Percentiles rank a stretch among this genome's conserved stretches.
Conservation (phyloP, 768 basidiomycete species). For the Psilocybe tampanensis region DNA sequence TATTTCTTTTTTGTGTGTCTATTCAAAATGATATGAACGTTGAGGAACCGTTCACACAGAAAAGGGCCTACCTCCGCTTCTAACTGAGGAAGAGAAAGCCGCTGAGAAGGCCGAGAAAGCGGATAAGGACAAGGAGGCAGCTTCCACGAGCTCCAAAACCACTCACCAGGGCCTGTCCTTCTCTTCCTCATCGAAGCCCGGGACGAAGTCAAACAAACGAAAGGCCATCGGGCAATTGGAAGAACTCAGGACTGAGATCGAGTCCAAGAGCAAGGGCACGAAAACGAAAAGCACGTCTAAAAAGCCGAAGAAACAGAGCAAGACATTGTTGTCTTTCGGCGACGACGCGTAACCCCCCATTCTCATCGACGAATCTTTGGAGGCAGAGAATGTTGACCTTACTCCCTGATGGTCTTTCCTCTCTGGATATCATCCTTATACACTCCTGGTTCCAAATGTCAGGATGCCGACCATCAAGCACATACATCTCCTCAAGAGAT, state of each 20-base stretch:
- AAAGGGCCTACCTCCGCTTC: constrained; percentile 60
- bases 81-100: constrained; percentile 21
- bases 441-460: too few relatives aligned
- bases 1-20: constrained; percentile 22
- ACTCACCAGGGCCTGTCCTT: constrained; percentile 40
- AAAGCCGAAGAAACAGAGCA: constrained; percentile 56
- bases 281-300: constrained; percentile 37
- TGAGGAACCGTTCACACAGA: constrained; percentile 36
- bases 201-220: constrained; percentile 37
- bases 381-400: too few relatives aligned
- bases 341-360: constrained; percentile 61
- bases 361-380: too few relatives aligned
- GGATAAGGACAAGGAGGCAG: constrained; percentile 21
- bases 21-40: constrained; percentile 4
- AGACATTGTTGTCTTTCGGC: constrained; percentile 57
- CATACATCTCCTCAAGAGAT: too few relatives aligned
- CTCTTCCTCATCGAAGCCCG: constrained; percentile 41
- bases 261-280: constrained; percentile 24
- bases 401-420: too few relatives aligned
- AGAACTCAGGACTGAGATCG: constrained; percentile 26
- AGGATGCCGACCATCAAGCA: too few relatives aligned
- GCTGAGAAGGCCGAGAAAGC: constrained; percentile 24
- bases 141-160: constrained; percentile 16
- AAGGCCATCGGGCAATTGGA: constrained; percentile 39
- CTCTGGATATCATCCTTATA: too few relatives aligned